Conservation (phyloP, 2,329 filamentous ascomycete species). For the Calonectria pseudoturangicola region DNA sequence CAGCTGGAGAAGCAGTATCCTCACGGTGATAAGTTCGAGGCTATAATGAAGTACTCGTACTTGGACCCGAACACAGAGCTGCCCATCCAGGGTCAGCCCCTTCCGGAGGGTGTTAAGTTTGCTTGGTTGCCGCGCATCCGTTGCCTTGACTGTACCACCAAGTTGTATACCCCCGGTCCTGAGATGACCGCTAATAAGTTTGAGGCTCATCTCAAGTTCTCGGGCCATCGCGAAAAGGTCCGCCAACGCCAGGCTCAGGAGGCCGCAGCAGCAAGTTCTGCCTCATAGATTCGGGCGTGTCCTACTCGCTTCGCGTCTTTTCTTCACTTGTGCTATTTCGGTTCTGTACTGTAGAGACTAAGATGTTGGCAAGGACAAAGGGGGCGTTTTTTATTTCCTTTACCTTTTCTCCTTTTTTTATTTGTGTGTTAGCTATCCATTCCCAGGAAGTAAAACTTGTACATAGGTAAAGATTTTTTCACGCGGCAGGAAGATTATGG, state of each 20-base stretch:
- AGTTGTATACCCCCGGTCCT: constrained; percentile 93
- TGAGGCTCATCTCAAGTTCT: constrained; percentile 92
- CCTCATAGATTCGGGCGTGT: constrained; percentile 25
- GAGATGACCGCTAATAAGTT: constrained; percentile 92
- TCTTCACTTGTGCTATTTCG: constrained; percentile 24
- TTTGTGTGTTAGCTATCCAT: constrained; percentile 18
- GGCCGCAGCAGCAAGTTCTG: constrained; percentile 38
- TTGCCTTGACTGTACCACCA: constrained; percentile 94
- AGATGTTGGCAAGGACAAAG: constrained; percentile 34
- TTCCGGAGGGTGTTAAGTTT: constrained; percentile 80
- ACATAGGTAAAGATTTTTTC: constrained; percentile 34
- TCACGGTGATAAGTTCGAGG: constrained; percentile 86
- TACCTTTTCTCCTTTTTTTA: constrained; percentile 33
- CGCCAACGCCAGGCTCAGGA: constrained; percentile 56
- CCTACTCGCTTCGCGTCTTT: background rate
- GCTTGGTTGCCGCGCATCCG: constrained; percentile 92
- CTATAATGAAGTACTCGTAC: constrained; percentile 91
- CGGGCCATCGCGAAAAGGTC: constrained; percentile 84
- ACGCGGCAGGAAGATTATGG: constrained; percentile 18
- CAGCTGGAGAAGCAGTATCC: constrained; percentile 83
- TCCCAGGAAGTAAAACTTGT: constrained; percentile 33
- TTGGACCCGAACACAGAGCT: constrained; percentile 83
- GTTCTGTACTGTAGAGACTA: constrained; percentile 36
- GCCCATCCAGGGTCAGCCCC: constrained; percentile 74
- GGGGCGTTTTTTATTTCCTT: constrained; percentile 43